phyloP scores from a whole-genome alignment of 352 stramenopile species.

The Globisporangium nagaii region DNA sequence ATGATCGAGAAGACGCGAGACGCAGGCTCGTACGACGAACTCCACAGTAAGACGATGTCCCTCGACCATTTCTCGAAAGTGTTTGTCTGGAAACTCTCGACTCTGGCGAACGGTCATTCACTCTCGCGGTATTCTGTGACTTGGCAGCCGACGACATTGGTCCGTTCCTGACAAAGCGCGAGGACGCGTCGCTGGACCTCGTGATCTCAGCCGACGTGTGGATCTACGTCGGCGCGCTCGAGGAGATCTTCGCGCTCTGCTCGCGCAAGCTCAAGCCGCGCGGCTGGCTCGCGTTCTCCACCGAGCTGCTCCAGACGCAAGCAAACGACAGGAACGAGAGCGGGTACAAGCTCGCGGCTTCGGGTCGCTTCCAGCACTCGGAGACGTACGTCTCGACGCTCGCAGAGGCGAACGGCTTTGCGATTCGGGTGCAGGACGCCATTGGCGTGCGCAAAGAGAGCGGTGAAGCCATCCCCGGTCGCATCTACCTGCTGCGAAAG shows the following conservation, averaged over 20 bases:
- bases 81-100: no score
- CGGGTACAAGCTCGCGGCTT: conserved; percentile 50
- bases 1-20: conserved; percentile 77
- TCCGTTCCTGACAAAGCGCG: conserved; percentile 38
- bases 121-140: no score
- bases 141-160: conserved; percentile 49
- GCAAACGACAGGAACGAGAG: background rate
- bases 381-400: conserved; percentile 54
- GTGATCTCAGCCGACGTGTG: conserved; percentile 80
- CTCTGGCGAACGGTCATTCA: no score
- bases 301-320: conserved; percentile 32
- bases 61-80: no score
- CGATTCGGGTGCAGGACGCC: conserved; percentile 28
- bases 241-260: conserved; percentile 49
- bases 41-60: conserved; percentile 72
- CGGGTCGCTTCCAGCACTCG: conserved; percentile 76
- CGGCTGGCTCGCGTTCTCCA: conserved; percentile 67
- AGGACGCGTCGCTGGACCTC: conserved; percentile 42
- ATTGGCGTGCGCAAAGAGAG: conserved; percentile 71
- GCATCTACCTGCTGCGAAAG: conserved; percentile 51
- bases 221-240: conserved; percentile 80
- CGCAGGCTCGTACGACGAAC: conserved; percentile 61
- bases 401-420: conserved; percentile 30
- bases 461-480: conserved; percentile 55
- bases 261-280: conserved; percentile 30